Evolutionary conservation across 345 rosid species (phyloP), one percentile per base, ranked within the genome.

Genomic region (Lumnitzera littorea): DNA sequence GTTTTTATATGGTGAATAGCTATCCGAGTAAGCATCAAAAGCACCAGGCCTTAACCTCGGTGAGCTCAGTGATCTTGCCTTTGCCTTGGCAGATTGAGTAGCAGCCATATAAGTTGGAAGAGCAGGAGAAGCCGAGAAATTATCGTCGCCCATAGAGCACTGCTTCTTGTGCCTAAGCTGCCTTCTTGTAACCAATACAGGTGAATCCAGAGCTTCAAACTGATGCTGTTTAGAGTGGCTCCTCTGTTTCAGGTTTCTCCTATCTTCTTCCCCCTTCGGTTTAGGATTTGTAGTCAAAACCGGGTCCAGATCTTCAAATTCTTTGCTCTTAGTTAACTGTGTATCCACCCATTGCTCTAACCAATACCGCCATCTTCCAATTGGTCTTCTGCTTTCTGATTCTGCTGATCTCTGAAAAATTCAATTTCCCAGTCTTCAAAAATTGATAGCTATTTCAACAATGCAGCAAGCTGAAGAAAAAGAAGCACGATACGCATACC

Each of bases 51-150:
- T 82, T 36, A 79, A 56, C 74, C 76, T 86, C 2, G 92, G 96
- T 3, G 98, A 78, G 73, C 91, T 86, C 51, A 74, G 24, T 24
- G 96, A 85, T 74, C 95, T 89, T 58, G 80, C 68, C 68, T 87
- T 92, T 52, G 91, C 98, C 73, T 75, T 84, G 46, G 96, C 96
- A 5, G 98, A 89, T 74, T 85, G 84, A 13, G 98, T 92, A 57
- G 94, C 82, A 54, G 94, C 88, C 98, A 92, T 92, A 68, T 92
- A 92, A 50, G 96, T 78, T 57, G 96, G 98, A 15, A 80, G 48
- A 11, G 56, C 48, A 43, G 69, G 84, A 24, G 85, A 72, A 23
- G 72, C 58, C 3, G 80, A 49, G 60, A 67, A 78, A 2, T 76
- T 83, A 53, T 91, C 96, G 12, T 88, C 91, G 50, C 86, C 87